Evolutionary conservation across 768 basidiomycete genomes (phyloP).

Genomic region (Naganishia friedmannii): DNA sequence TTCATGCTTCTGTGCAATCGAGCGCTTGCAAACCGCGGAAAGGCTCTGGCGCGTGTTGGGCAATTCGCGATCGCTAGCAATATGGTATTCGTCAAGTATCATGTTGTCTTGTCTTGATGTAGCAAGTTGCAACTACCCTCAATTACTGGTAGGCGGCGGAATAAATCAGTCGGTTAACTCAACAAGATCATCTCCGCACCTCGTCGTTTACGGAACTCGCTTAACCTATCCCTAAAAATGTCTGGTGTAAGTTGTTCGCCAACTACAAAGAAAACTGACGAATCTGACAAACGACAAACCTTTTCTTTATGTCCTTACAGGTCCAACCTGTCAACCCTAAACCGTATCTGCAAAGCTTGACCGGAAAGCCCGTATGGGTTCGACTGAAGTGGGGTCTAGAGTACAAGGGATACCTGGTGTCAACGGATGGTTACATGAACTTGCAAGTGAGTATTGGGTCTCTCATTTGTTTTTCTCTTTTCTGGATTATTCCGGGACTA

Average conservation of each 20-base stretch:
- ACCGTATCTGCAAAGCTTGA: conserved; percentile 96
- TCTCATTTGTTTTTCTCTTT: background rate
- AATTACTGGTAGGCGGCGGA: background rate
- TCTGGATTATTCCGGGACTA: background rate
- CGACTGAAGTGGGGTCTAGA: conserved; percentile 98
- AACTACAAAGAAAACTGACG: background rate
- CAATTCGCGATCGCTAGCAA: conserved; percentile 6
- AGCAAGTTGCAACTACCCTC: background rate
- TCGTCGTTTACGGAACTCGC: background rate
- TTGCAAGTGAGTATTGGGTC: conserved; percentile 66
- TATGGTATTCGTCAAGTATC: background rate
- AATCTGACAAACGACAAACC: background rate
- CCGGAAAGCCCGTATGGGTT: conserved; percentile 93
- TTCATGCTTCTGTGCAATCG: background rate
- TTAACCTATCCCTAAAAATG: background rate
- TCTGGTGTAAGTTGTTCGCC: conserved; percentile 15
- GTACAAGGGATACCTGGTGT: conserved; percentile 98
- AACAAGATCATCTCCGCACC: background rate
- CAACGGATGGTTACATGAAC: conserved; percentile 99
- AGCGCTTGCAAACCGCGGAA: background rate
- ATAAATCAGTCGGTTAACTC: background rate
- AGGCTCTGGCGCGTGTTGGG: background rate
- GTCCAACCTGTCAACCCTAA: conserved; percentile 85
- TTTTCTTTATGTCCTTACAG: background rate
- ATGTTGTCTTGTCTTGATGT: background rate